Evolutionary conservation across 345 rosid genomes (phyloP).

Genomic region (Passiflora organensis): DNA sequence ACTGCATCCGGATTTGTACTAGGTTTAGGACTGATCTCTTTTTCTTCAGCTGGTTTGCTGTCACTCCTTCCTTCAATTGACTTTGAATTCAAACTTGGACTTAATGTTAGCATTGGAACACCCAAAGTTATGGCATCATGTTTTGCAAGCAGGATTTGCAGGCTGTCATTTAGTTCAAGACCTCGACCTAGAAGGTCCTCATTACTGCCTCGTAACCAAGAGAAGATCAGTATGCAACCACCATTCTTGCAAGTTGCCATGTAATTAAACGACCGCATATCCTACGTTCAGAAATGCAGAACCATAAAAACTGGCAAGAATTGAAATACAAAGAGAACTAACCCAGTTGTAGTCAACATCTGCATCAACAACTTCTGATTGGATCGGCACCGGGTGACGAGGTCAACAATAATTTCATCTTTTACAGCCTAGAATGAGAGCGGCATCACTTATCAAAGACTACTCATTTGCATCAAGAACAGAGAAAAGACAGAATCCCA

Average conservation of each 20-base stretch:
- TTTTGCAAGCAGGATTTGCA: conserved; percentile 69
- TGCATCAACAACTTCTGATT: conserved; percentile 93
- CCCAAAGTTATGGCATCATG: conserved; percentile 92
- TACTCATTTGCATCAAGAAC: background rate
- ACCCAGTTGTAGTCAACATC: conserved; percentile 91
- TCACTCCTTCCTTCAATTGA: conserved; percentile 20
- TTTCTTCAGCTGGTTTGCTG: conserved; percentile 44
- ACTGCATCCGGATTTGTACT: conserved; percentile 34
- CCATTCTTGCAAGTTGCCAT: too few species aligned
- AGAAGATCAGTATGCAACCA: too few species aligned
- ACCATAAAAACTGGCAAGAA: background rate
- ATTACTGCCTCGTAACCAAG: conserved; percentile 48
- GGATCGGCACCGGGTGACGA: conserved; percentile 69
- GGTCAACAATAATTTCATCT: conserved; percentile 93
- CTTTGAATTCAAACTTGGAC: conserved; percentile 29
- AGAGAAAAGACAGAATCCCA: conserved; percentile 9
- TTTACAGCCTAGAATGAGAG: conserved; percentile 62
- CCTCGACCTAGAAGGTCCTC: conserved; percentile 83
- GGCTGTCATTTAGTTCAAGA: conserved; percentile 79
- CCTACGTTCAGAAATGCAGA: background rate
- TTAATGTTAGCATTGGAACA: conserved; percentile 46
- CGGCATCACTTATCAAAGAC: background rate
- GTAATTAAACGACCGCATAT: background rate
- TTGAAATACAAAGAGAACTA: conserved; percentile 24
- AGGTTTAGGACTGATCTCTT: conserved; percentile 39